Base-by-base conservation (phyloP, 441 rosid genomes). In the Kokia cookei region DNA sequence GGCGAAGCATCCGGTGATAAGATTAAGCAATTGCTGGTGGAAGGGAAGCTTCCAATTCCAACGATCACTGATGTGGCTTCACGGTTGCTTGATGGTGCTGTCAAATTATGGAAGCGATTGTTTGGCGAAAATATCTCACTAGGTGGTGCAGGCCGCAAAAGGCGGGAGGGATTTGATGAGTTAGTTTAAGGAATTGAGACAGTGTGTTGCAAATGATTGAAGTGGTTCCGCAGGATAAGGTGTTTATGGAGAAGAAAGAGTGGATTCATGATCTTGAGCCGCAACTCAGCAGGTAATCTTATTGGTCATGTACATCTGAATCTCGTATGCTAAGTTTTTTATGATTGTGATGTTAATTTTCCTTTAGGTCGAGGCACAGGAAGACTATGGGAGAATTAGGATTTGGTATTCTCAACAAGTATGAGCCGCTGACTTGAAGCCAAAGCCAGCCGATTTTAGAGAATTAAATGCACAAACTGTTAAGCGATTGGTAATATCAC, bases 371-470 rank as follows among this genome's bases (percentile, higher is more conserved):
- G 95, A 89, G 78, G 69, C 86, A 14, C 84, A 93, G 98, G 43
- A 97, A 91, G 73, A 91, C 98, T 29, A 84, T 90, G 91, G 97
- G 95, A 65, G 95, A 87, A 71, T 72, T 93, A 51, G 95, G 98
- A 35, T 74, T 87, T 75, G 93, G 91, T 7, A 64, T 73, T 73
- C 88, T 1, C 98, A 93, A 74, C 84, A 87, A 83, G 85, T 81
- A 11, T 82, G 97, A 59, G 95, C 95, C 45, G 79, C 81, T 76
- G 95, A 91, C 80, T 91, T 89, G 93, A 93, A 91, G 83, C 84
- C 51, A 93, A 91, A 85, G 97, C 93, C 11, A 93, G 97, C 76
- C 86, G 95, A 74, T 90, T 90, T 79, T 93, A 90, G 97, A 74
- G 95, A 91, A 74, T 61, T 90, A 73, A 90, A 93, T 80, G 82